Percentiles rank a stretch among this genome's conserved stretches.
Evolutionary conservation across 352 stramenopile species (phyloP).

Genomic region (Phytophthora macrochlamydospora): DNA sequence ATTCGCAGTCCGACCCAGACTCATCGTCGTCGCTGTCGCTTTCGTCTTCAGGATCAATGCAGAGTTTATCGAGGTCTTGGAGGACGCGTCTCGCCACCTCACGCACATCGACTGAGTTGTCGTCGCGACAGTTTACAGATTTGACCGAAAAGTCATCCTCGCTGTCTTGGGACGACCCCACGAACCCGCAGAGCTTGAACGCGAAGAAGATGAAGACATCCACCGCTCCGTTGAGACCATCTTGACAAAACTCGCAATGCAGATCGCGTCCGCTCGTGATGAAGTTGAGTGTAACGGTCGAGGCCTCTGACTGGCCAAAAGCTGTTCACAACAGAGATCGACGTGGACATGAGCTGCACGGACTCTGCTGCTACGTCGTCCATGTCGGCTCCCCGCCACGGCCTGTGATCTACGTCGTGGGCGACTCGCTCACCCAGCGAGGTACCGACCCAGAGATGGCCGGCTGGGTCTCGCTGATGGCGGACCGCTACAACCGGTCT

Average conservation of each 20-base stretch:
- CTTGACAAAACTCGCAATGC: background rate
- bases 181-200: slow-evolving; percentile 9
- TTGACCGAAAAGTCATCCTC: background rate
- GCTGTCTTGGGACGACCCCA: background rate
- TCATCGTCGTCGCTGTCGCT: slow-evolving; percentile 13
- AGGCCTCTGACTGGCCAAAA: slow-evolving; percentile 1
- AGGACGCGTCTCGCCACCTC: slow-evolving; percentile 48
- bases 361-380: slow-evolving; percentile 2
- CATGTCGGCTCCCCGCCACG: slow-evolving; percentile 7
- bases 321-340: background rate
- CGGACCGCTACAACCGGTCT: slow-evolving; percentile 51
- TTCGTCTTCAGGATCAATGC: slow-evolving; percentile 29
- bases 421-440: slow-evolving; percentile 60
- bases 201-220: slow-evolving; percentile 9
- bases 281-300: slow-evolving; percentile 34
- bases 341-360: slow-evolving; percentile 19
- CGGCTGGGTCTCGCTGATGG: slow-evolving; percentile 48
- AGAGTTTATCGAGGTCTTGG: slow-evolving; percentile 54
- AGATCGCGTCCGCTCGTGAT: slow-evolving; percentile 10
- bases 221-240: slow-evolving; percentile 27
- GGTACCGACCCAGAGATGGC: slow-evolving; percentile 30
- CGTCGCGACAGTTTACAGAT: no score
- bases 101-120: slow-evolving; percentile 9
- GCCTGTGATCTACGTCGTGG: slow-evolving; percentile 47
- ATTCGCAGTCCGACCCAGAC: slow-evolving; percentile 13